A percentile compares a stretch with the other conserved stretches of the same genome.
Evolutionary conservation across 169 alveolate genomes (phyloP).

Genomic region (Plasmodium knowlesi): DNA sequence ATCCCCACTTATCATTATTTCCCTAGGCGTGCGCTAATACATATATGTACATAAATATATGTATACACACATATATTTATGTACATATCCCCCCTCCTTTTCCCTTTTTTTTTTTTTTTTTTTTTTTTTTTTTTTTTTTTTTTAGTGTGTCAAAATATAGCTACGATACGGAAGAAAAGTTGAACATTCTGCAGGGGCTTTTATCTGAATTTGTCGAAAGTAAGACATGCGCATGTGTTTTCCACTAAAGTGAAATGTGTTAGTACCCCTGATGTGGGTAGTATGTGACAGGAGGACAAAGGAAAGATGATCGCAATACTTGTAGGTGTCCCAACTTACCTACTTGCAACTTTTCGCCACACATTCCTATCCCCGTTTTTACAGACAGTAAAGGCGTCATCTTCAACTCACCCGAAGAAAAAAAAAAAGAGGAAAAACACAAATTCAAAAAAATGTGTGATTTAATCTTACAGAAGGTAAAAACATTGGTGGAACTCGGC

Average conservation of each 20-base stretch:
- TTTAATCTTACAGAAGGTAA: conserved; percentile 25
- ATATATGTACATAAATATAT: background rate
- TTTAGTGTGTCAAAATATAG: conserved; percentile 40
- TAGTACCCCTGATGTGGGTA: background rate
- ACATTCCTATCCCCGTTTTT: background rate
- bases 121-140: background rate
- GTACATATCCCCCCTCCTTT: background rate
- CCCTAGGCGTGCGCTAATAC: background rate
- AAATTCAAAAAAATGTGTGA: conserved; percentile 36
- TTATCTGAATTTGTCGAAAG: conserved; percentile 31
- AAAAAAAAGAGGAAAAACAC: background rate
- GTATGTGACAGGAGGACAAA: background rate
- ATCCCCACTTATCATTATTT: background rate
- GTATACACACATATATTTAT: background rate
- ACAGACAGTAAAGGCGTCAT: conserved; percentile 26
- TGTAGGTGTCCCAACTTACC: background rate
- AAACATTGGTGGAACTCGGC: background rate
- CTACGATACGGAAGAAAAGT: conserved; percentile 37
- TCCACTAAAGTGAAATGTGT: background rate
- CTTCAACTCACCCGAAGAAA: conserved; percentile 20
- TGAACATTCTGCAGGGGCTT: conserved; percentile 35
- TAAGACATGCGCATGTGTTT: background rate
- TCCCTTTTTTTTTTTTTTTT: background rate
- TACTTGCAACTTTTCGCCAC: background rate
- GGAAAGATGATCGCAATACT: background rate